Evolutionary conservation across 1,139 yeast species (phyloP), one percentile per base, ranked within the genome.

Genomic region (Wickerhamiella infanticola): DNA sequence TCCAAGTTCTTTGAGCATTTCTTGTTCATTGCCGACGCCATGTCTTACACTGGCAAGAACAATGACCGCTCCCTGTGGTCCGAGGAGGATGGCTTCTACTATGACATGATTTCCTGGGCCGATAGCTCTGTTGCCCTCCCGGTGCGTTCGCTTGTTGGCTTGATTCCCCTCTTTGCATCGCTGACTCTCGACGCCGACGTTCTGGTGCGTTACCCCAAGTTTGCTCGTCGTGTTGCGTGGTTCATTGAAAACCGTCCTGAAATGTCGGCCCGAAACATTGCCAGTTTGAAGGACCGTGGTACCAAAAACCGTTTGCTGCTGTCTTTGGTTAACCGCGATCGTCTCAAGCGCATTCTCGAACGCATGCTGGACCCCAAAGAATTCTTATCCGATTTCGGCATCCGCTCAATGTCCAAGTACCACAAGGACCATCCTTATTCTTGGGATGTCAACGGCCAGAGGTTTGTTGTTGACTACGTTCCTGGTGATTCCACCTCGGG

Each of bases 401-500:
- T 88, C 51, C 74, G 97, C 62, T 88, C 96, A 0, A 65, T 88
- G 57, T 86, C 96, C 31, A 85, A 85, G 62, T 81, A 70, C 62
- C 97, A 88, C 63, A 81, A 84, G 60, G 75, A 84, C 49, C 71
- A 88, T 60, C 97, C 96, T 3, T 86, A 81, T 59, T 74, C 76
- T 47, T 84, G 86, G 94, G 74, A 80, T 51, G 95, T 86, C 45
- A 73, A 84, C 61, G 94, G 94, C 13, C 73, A 79, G 54, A 69
- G 72, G 43, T 88, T 81, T 63, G 68, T 69, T 37, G 94, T 88
- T 35, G 77, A 75, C 51, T 88, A 88, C 63, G 74, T 86, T 48
- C 85, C 96, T 2, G 97, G 95, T 24, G 97, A 88, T 62, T 82
- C 95, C 24, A 93, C 85, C 59, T 81, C 94, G 3, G 95, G 95